phyloP scores from a whole-genome alignment of 1,284 basidiomycete genomes.

The Cutaneotrichosporon mucoides region DNA sequence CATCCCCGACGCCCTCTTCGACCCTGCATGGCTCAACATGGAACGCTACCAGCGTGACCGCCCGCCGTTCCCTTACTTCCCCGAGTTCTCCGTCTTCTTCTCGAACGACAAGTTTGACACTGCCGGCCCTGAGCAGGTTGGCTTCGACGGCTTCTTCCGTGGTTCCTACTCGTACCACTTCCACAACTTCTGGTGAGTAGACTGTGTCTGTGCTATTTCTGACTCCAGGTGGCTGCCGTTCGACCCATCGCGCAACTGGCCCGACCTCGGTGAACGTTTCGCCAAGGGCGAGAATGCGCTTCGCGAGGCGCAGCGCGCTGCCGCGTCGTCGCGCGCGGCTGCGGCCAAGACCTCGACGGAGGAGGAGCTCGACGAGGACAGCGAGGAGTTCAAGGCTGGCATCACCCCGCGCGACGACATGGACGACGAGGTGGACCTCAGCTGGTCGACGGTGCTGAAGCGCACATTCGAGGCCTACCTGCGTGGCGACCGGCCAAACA shows the following conservation, averaged over 20 bases:
- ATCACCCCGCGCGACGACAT: constrained; percentile 27
- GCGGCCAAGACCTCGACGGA: background rate
- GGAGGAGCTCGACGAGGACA: background rate
- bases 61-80: constrained; percentile 78
- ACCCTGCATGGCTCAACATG: constrained; percentile 79
- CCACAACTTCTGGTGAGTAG: constrained; percentile 69
- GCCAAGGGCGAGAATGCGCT: constrained; percentile 63
- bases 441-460: constrained; percentile 86
- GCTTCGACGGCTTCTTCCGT: constrained; percentile 80
- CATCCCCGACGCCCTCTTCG: constrained; percentile 78
- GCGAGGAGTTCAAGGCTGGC: constrained; percentile 6
- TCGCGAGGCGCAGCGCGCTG: constrained; percentile 41
- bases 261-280: constrained; percentile 79
- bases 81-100: constrained; percentile 75
- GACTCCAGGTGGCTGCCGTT: constrained; percentile 82
- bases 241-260: constrained; percentile 81
- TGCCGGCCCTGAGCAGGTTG: constrained; percentile 68
- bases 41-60: constrained; percentile 75
- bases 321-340: constrained; percentile 17
- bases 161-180: constrained; percentile 83
- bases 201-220: background rate
- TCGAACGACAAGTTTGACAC: constrained; percentile 65
- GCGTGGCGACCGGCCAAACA: constrained; percentile 79
- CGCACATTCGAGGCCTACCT: constrained; percentile 85
- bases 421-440: constrained; percentile 64